Percentiles rank a stretch among this genome's conserved stretches.
Evolutionary conservation across 1,139 yeast genomes (phyloP).

Genomic region (Suhomyces ambrosiae): DNA sequence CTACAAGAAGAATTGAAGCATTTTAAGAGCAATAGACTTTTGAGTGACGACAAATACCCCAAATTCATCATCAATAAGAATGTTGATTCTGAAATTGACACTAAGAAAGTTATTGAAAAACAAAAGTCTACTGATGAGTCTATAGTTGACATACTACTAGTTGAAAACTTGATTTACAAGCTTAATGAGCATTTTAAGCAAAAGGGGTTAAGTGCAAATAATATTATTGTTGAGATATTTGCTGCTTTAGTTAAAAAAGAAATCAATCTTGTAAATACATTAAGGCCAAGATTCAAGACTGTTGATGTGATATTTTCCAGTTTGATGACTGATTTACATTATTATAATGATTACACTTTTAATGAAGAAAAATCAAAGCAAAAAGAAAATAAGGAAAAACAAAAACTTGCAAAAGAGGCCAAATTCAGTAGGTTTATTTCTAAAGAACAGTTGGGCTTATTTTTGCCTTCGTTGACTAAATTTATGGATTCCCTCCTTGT

Average conservation of each 20-base stretch:
- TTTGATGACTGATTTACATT: conserved; percentile 37
- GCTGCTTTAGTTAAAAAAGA: conserved; percentile 24
- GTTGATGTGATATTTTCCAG: conserved; percentile 33
- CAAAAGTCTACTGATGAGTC: conserved; percentile 11
- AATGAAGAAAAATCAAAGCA: conserved; percentile 22
- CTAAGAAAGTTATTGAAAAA: conserved; percentile 5
- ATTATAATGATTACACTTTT: conserved; percentile 36
- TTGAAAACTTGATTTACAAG: conserved; percentile 40
- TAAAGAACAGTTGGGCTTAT: conserved; percentile 24
- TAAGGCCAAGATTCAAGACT: conserved; percentile 29
- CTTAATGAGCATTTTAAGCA: conserved; percentile 28
- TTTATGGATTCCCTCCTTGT: conserved; percentile 28
- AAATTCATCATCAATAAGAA: conserved; percentile 1
- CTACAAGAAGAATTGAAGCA: conserved; percentile 9
- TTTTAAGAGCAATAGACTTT: conserved; percentile 5
- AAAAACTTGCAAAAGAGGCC: conserved; percentile 15
- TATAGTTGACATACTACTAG: conserved; percentile 28
- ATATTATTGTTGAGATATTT: conserved; percentile 28
- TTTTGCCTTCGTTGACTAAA: conserved; percentile 18
- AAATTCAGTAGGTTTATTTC: conserved; percentile 28
- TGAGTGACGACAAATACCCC: conserved; percentile 13
- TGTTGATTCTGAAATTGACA: conserved; percentile 7
- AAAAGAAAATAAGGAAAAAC: conserved; percentile 11
- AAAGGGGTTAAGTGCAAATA: conserved; percentile 24
- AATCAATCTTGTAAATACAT: conserved; percentile 19